Evolutionary conservation across 306 rosid genomes (phyloP).

Genomic region (Dryas drummondii): DNA sequence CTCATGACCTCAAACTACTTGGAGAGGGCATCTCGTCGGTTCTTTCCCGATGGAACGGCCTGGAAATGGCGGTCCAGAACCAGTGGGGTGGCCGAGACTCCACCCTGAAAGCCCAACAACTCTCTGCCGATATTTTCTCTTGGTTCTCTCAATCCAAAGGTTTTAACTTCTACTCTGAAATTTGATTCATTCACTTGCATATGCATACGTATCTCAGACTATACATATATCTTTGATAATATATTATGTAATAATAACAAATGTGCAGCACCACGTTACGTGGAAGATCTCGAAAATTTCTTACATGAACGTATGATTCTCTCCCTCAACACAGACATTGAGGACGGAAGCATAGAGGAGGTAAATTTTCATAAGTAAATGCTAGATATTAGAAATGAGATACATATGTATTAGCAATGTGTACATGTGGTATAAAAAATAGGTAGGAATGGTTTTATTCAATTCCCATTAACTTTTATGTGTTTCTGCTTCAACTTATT

Average conservation of each 20-base stretch:
- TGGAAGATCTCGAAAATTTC: constrained; percentile 66
- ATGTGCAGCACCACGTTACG: constrained; percentile 38
- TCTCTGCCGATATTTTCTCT: constrained; percentile 48
- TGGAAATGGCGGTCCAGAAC: constrained; percentile 68
- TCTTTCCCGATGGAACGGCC: constrained; percentile 70
- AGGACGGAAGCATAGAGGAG: constrained; percentile 88
- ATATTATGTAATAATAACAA: too few relatives aligned
- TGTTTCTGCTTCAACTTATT: too few relatives aligned
- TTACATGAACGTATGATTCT: constrained; percentile 66
- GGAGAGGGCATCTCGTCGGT: constrained; percentile 38
- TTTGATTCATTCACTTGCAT: not conserved
- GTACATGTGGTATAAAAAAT: too few relatives aligned
- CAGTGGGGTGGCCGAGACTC: constrained; percentile 79
- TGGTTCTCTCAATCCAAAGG: constrained; percentile 61
- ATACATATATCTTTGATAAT: too few relatives aligned
- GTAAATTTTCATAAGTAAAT: constrained; percentile 18
- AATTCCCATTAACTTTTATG: too few relatives aligned
- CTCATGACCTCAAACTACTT: not conserved
- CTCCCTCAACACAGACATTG: constrained; percentile 74
- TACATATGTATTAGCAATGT: too few relatives aligned
- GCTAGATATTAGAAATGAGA: too few relatives aligned
- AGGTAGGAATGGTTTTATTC: too few relatives aligned
- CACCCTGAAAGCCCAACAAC: constrained; percentile 54
- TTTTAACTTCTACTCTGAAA: not conserved
- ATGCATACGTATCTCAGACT: not conserved